Percentiles rank a stretch among this genome's conserved stretches.
Evolutionary conservation across 1,139 yeast species (phyloP).

Genomic region (Kluyveromyces sp.): DNA sequence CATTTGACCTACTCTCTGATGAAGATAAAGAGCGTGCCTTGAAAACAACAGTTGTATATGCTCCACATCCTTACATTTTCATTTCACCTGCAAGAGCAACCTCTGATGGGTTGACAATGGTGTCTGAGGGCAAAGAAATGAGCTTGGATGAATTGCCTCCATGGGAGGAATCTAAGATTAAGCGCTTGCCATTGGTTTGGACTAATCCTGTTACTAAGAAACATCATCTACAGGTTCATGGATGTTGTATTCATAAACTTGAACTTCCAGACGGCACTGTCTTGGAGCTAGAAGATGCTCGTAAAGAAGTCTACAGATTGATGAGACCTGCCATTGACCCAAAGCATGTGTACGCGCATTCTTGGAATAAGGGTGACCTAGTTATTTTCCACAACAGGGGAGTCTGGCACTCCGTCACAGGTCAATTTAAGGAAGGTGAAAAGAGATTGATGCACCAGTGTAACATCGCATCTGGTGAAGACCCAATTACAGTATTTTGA

Average conservation of each 20-base stretch:
- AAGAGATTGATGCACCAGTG: constrained; percentile 87
- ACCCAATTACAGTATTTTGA: constrained; percentile 37
- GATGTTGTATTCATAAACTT: constrained; percentile 69
- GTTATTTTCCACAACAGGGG: constrained; percentile 83
- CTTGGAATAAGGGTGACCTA: constrained; percentile 76
- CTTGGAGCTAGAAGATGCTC: constrained; percentile 59
- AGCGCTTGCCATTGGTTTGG: constrained; percentile 80
- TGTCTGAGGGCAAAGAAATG: constrained; percentile 65
- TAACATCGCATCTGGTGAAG: constrained; percentile 74
- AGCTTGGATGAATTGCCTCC: constrained; percentile 61
- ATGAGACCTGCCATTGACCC: constrained; percentile 87
- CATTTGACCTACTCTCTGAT: constrained; percentile 55
- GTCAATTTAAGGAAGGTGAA: constrained; percentile 72
- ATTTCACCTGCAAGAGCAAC: constrained; percentile 77
- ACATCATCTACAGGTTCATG: constrained; percentile 79
- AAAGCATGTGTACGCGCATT: constrained; percentile 64
- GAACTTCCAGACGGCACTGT: constrained; percentile 51
- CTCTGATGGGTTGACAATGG: constrained; percentile 79
- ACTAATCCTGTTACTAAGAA: constrained; percentile 81
- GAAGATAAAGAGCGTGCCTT: constrained; percentile 70
- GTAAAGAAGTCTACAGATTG: constrained; percentile 57
- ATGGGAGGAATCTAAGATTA: constrained; percentile 73
- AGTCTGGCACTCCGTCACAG: constrained; percentile 85
- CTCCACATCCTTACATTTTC: constrained; percentile 86
- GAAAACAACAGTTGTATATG: constrained; percentile 71